Conservation (phyloP, 495 filamentous ascomycete species). For the Neurospora hispaniola region DNA sequence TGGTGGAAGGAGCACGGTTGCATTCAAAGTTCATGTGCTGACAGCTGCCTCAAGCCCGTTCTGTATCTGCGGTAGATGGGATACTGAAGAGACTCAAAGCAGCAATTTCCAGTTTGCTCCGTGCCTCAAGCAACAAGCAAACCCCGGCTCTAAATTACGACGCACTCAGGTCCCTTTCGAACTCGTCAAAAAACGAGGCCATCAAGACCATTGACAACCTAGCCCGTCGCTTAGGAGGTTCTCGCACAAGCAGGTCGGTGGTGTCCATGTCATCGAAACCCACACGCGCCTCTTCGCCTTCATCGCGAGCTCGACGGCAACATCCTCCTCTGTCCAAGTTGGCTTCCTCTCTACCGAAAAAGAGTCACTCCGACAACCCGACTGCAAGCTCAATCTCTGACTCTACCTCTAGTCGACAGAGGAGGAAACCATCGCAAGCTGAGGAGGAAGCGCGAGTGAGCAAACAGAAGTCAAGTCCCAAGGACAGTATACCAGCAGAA, state of each 20-base stretch:
- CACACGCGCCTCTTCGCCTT: not conserved
- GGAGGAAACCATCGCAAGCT: not conserved
- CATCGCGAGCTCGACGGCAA: not conserved
- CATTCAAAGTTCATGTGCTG: not conserved
- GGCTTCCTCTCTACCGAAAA: not conserved
- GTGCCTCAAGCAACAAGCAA: constrained; percentile 14
- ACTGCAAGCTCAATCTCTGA: not conserved
- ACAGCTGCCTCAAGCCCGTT: constrained; percentile 12
- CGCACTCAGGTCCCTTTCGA: constrained; percentile 26
- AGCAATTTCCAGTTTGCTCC: constrained; percentile 18
- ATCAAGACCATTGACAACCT: constrained; percentile 25
- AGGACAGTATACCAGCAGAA: not conserved
- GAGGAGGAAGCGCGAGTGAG: not conserved
- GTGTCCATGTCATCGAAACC: constrained; percentile 7
- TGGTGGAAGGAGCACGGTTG: not conserved
- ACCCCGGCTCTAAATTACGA: constrained; percentile 21
- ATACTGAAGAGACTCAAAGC: constrained; percentile 19
- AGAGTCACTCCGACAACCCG: not conserved
- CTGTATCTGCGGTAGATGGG: constrained; percentile 18
- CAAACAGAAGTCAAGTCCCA: not conserved
- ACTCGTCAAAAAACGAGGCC: constrained; percentile 22
- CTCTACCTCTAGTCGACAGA: constrained; percentile 8
- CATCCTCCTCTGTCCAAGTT: not conserved
- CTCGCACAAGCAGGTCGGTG: constrained; percentile 7
- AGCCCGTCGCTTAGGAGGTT: constrained; percentile 19